phyloP scores from a whole-genome alignment of 345 rosid genomes.

The Erucastrum elatum region DNA sequence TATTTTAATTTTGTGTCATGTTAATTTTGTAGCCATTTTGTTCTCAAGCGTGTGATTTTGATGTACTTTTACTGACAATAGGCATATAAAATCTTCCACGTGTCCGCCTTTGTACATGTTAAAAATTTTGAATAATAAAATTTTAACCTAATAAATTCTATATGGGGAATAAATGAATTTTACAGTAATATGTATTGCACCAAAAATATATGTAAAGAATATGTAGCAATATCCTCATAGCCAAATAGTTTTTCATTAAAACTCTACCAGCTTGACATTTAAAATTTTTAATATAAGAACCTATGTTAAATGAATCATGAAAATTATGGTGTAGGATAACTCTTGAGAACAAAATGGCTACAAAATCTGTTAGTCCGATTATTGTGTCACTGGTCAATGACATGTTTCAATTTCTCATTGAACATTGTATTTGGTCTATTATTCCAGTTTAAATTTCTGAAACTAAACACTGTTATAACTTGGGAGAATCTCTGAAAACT shows the following conservation, averaged over 20 bases:
- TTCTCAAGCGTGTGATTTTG: too few species aligned
- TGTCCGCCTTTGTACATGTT: background rate
- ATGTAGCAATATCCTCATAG: background rate
- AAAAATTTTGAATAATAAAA: background rate
- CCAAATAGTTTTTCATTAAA: background rate
- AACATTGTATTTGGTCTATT: background rate
- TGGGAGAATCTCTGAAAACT: background rate
- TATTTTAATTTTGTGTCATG: too few species aligned
- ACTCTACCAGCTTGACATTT: background rate
- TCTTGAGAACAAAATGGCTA: background rate
- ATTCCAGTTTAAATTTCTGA: background rate
- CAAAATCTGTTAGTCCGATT: background rate
- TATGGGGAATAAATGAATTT: background rate
- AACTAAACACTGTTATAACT: slow-evolving; percentile 13
- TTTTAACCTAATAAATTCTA: background rate
- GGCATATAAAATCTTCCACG: background rate
- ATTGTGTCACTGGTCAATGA: slow-evolving; percentile 5
- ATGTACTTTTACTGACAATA: too few species aligned
- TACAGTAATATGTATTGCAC: background rate
- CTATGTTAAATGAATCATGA: background rate
- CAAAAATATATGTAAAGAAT: background rate
- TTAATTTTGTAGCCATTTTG: too few species aligned
- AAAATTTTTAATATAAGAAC: background rate
- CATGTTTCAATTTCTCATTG: background rate
- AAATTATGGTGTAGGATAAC: background rate